Evolutionary conservation across 2,329 filamentous ascomycete species (phyloP), one percentile per base, ranked within the genome.

Genomic region (Diplodia sapinea): DNA sequence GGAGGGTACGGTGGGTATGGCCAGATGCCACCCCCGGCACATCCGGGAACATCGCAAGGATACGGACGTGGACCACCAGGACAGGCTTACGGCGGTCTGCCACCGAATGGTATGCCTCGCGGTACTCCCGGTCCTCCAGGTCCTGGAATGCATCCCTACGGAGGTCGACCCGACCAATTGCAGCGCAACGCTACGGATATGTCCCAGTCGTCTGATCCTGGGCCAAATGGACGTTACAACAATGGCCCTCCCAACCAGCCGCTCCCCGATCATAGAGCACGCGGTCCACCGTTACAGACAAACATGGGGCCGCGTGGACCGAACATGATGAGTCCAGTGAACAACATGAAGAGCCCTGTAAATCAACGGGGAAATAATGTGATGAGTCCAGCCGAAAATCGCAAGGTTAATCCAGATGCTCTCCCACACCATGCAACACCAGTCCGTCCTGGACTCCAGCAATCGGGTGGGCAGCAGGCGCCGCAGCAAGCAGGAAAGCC

Each of bases 121-220:
- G 66, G 38, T 33, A 66, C 66, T 33, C 70, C 70, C 26, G 51
- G 40, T 12, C 63, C 62, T 65, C 62, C 49, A n/a, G 43, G 36
- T 38, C 36, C 36, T 73, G 62, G 62, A 15, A 51, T 26, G 8
- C 59, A 47, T 51, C 62, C 62, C 11, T 52, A 52, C 31, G 73
- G 69, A 43, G 72, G 67, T 43, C 73, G 72, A 6, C 75, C 74
- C 47, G 74, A 74, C 0, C 74, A 75, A n/a, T 65, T 75, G 3
- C 72, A 75, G n/a, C 71, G 76, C 69, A 73, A 72, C 7, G 76
- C 77, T 61, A 79, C 79, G 8, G 73, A 74, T 43, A 65, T 65
- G 61, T 54, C 47, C 20, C 61, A 54, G 31, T 23, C 49, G 15
- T 67, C 65, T 33, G 63, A 66, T 33, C 63, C 63, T 29, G 64